Base-by-base conservation (phyloP, 2,329 filamentous ascomycete species). In the Colletotrichum noveboracense region DNA sequence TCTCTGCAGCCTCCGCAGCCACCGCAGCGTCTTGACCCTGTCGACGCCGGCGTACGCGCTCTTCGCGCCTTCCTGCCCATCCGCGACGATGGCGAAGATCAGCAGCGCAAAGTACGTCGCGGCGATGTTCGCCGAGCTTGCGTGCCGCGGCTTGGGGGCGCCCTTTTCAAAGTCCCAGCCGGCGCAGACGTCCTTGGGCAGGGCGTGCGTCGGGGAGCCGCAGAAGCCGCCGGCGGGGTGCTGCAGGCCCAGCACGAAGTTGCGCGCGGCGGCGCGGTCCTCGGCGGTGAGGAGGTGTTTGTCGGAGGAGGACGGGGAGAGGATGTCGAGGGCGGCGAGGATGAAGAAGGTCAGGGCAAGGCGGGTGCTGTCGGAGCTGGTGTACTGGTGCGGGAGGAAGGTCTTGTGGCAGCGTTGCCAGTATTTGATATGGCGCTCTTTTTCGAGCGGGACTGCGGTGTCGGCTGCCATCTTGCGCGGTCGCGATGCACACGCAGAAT, bases 311-410 rank as follows among this genome's bases (percentile, higher is more conserved):
- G 91, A 84, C 3, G 89, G 89, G 14, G 91, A 92, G 34, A 99
- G 92, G 2, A 98, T 87, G 82, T 98, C 95, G 65, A 98, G 89
- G 2, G 95, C 95, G 9, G 95, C 94, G 80, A 98, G 87, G 79
- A 94, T 96, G 88, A 99, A 98, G 87, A 94, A 98, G 79, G 93
- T 96, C 70, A 98, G 92, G 7, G 94, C 94, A 88, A 98, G 94
- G 80, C 97, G 96, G 80, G 94, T 96, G 79, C 95, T 95, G 86
- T 99, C 97, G 83, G 94, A 97, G 83, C 93, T 90, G 18, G 95
- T 97, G 87, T 98, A 99, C 77, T 92, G 89, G 61, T 93, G 90
- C 0, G 97, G 97, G 8, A 99, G 92, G 77, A 94, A 90, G 28
- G 93, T 94, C 83, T 94, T 94, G 78, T 97, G 90, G 83, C 96